phyloP scores from a whole-genome alignment of 139 green algal species.

The Micractinium conductrix region DNA sequence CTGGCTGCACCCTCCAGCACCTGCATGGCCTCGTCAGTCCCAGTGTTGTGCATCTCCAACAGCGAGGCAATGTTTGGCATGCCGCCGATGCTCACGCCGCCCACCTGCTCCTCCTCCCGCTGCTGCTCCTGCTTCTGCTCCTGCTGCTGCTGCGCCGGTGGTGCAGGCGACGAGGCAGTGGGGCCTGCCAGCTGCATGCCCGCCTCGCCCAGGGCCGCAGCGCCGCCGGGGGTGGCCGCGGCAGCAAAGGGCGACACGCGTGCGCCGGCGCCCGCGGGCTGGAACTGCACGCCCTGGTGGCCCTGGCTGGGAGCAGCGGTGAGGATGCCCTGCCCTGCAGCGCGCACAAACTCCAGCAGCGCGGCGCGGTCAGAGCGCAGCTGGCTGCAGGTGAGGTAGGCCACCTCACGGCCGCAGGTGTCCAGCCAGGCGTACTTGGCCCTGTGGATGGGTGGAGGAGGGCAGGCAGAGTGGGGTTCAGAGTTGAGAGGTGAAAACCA shows the following conservation, averaged over 20 bases:
- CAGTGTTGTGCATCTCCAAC: too few species aligned
- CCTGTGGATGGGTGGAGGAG: not conserved
- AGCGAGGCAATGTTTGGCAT: too few species aligned
- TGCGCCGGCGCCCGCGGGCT: not conserved
- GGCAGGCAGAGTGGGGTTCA: not conserved
- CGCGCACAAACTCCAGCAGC: slow-evolving; percentile 22
- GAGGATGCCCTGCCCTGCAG: not conserved
- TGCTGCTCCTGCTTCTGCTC: slow-evolving; percentile 3
- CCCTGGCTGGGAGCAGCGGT: not conserved
- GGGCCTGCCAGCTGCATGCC: not conserved
- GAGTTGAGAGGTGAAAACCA: not conserved
- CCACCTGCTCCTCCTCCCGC: not conserved
- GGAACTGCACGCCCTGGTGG: not conserved
- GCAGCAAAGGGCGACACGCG: not conserved
- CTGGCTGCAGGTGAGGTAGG: slow-evolving; percentile 13
- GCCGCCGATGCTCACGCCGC: not conserved
- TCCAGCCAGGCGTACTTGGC: slow-evolving; percentile 37
- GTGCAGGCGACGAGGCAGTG: too few species aligned
- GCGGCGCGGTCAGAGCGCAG: slow-evolving; percentile 24
- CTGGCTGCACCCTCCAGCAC: not conserved
- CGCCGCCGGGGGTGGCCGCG: not conserved
- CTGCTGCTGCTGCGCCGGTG: not conserved
- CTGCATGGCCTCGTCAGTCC: too few species aligned
- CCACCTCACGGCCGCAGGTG: slow-evolving; percentile 29
- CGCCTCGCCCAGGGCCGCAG: not conserved